phyloP scores from a whole-genome alignment of 2,329 filamentous ascomycete genomes.

The Fonsecaea erecta region DNA sequence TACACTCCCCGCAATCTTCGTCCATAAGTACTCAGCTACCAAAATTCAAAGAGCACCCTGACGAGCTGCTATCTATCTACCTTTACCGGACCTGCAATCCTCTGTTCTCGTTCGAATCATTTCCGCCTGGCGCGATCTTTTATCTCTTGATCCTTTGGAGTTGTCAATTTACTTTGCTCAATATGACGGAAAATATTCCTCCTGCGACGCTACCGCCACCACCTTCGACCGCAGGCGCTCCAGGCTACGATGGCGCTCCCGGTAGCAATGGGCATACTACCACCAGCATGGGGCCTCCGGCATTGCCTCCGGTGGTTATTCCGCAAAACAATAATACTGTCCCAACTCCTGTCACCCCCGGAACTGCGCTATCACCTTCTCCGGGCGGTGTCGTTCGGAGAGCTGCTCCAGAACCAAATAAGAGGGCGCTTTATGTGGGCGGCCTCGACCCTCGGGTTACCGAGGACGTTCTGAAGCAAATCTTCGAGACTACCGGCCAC shows the following conservation, averaged over 20 bases:
- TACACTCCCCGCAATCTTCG: conserved; percentile 19
- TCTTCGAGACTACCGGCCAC: conserved; percentile 98
- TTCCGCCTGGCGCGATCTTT: conserved; percentile 10
- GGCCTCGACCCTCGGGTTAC: conserved; percentile 93
- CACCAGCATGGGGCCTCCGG: conserved; percentile 75
- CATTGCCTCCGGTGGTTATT: conserved; percentile 81
- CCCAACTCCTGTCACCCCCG: conserved; percentile 86
- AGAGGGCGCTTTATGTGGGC: conserved; percentile 94
- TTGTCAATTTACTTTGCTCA: conserved; percentile 23
- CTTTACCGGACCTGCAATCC: conserved; percentile 11
- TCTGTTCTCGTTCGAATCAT: conserved; percentile 11
- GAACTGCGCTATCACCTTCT: conserved; percentile 80
- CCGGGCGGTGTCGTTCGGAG: conserved; percentile 83
- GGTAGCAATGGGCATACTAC: conserved; percentile 64
- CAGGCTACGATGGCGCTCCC: conserved; percentile 74
- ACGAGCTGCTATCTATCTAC: conserved; percentile 20
- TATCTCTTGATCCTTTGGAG: conserved; percentile 22
- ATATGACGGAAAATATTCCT: conserved; percentile 78
- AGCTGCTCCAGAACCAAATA: conserved; percentile 96
- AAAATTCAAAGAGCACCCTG: conserved; percentile 12
- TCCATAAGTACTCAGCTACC: conserved; percentile 14
- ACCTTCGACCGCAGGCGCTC: conserved; percentile 69
- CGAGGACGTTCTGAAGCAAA: conserved; percentile 93
- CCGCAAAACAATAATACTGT: conserved; percentile 96
- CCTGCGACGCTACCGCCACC: conserved; percentile 67